Evolutionary conservation across 768 basidiomycete species (phyloP).

Genomic region (Antrodiella citrinella): DNA sequence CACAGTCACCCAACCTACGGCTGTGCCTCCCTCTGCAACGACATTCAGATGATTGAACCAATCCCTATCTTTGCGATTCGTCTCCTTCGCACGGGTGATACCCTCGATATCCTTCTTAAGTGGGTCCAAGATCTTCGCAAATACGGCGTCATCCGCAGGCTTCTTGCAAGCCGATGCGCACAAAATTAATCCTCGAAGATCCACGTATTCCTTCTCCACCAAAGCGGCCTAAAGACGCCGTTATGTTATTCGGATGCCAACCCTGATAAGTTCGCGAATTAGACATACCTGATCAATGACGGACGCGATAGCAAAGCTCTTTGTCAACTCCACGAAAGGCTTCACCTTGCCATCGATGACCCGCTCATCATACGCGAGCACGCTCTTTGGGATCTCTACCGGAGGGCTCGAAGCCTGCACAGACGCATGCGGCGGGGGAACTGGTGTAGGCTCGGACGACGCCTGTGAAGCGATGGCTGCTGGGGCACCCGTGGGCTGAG

Average conservation of each 20-base stretch:
- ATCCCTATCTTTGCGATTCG: slow-evolving; percentile 68
- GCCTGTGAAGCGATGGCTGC: slow-evolving; percentile 4
- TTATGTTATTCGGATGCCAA: neutral
- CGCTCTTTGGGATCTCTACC: slow-evolving; percentile 43
- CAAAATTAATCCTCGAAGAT: slow-evolving; percentile 62
- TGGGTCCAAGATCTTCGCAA: slow-evolving; percentile 54
- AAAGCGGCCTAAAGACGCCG: slow-evolving; percentile 46
- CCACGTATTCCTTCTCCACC: slow-evolving; percentile 57
- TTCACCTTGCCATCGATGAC: slow-evolving; percentile 69
- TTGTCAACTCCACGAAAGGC: slow-evolving; percentile 66
- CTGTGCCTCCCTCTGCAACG: slow-evolving; percentile 75
- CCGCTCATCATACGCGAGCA: slow-evolving; percentile 65
- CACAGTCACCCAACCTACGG: slow-evolving; percentile 80
- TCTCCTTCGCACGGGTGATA: slow-evolving; percentile 76
- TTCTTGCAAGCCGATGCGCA: slow-evolving; percentile 70
- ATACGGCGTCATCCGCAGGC: slow-evolving; percentile 49
- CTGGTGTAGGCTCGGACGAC: slow-evolving; percentile 17
- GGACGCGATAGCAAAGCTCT: slow-evolving; percentile 55
- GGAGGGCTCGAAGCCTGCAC: slow-evolving; percentile 22
- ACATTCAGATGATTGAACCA: slow-evolving; percentile 77
- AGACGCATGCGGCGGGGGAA: slow-evolving; percentile 10
- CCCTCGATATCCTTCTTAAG: slow-evolving; percentile 67
- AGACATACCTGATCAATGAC: slow-evolving; percentile 71
- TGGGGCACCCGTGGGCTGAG: slow-evolving; percentile 12
- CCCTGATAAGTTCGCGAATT: slow-evolving; percentile 1